Percentiles rank a stretch among this genome's conserved stretches.
phyloP scores from a whole-genome alignment of 1,139 yeast genomes.

The Geotrichum cucujoidarum region DNA sequence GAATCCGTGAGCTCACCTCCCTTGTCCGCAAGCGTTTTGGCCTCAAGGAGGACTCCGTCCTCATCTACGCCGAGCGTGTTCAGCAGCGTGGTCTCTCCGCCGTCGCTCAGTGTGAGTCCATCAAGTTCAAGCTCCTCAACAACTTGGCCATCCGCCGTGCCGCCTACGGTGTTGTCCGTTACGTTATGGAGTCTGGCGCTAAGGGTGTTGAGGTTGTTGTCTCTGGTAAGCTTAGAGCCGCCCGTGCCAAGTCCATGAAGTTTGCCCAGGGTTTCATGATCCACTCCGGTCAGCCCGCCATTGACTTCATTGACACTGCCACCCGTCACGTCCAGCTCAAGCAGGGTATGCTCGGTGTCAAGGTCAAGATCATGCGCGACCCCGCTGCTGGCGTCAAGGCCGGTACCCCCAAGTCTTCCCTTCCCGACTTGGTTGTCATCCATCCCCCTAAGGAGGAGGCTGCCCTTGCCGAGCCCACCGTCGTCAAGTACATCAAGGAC shows the following conservation, averaged over 20 bases:
- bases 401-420: conserved; percentile 78
- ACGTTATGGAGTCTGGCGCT: conserved; percentile 99
- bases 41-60: conserved; percentile 90
- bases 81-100: conserved; percentile 99
- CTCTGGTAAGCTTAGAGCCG: conserved; percentile 99
- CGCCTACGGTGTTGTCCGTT: conserved; percentile 99
- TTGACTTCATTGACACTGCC: conserved; percentile 96
- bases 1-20: conserved; percentile 98
- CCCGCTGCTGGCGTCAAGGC: conserved; percentile 77
- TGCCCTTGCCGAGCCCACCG: conserved; percentile 79
- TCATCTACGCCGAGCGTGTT: conserved; percentile 97
- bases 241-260: conserved; percentile 99
- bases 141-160: conserved; percentile 99
- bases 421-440: conserved; percentile 95
- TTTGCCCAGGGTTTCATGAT: conserved; percentile 99
- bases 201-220: conserved; percentile 99
- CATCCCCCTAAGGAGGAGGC: conserved; percentile 97
- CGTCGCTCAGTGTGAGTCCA: conserved; percentile 99
- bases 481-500: conserved; percentile 39
- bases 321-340: conserved; percentile 99
- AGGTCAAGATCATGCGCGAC: conserved; percentile 99
- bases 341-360: conserved; percentile 99
- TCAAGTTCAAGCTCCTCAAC: conserved; percentile 94
- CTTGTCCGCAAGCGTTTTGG: conserved; percentile 98
- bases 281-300: conserved; percentile 99